A percentile compares a stretch with the other conserved stretches of the same genome.
Evolutionary conservation across 257 asterid species (phyloP).

Genomic region (Leonotis leonurus): DNA sequence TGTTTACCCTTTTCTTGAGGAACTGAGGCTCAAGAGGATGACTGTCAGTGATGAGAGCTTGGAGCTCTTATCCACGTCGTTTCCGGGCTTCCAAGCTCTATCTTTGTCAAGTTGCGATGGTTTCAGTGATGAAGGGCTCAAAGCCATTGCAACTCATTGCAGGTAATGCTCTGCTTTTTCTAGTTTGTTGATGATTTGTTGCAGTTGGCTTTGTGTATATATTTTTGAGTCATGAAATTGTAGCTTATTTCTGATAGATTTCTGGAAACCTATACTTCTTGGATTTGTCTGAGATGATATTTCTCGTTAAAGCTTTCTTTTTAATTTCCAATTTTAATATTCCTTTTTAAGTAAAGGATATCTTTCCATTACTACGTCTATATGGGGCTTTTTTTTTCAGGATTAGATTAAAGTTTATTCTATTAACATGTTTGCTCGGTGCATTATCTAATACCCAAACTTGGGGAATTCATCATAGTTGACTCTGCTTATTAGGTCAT

Average conservation of each 20-base stretch:
- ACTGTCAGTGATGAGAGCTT: conserved; percentile 60
- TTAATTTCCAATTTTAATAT: not conserved
- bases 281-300: not conserved
- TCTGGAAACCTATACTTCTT: not conserved
- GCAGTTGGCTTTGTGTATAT: not conserved
- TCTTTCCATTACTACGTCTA: too few species aligned
- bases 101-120: conserved; percentile 79
- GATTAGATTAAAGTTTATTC: not conserved
- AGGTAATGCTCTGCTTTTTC: conserved; percentile 32
- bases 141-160: conserved; percentile 61
- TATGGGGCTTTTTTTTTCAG: too few species aligned
- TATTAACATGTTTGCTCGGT: too few species aligned
- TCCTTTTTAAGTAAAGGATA: not conserved
- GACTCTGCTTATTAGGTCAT: too few species aligned
- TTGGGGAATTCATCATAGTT: too few species aligned
- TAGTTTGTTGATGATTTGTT: not conserved
- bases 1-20: conserved; percentile 76
- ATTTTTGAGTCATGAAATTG: not conserved
- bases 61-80: conserved; percentile 64
- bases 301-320: not conserved
- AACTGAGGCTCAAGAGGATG: conserved; percentile 77
- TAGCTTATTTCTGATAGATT: not conserved
- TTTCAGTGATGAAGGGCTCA: conserved; percentile 61
- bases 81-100: conserved; percentile 56
- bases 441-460: too few species aligned